These are phyloP conservation scores for Croton setiger DNA, from an alignment of 441 rosid genomes.

Conservation along the genomic window DNA sequence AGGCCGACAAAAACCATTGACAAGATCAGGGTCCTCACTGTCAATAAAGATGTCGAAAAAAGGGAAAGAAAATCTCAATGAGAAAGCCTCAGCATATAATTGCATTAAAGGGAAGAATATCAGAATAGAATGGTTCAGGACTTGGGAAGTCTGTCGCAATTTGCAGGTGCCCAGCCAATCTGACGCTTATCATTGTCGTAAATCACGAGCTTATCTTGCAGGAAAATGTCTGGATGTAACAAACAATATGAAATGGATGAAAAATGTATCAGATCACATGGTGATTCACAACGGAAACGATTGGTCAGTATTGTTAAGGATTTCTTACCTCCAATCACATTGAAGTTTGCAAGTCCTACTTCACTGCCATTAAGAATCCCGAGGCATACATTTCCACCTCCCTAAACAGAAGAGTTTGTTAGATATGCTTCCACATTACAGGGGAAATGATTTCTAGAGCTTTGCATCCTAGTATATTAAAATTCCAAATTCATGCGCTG, in stretches of 20 bases:
- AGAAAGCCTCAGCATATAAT: slow-evolving; percentile 16
- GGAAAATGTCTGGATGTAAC: slow-evolving; percentile 68
- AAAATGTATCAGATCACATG: no score
- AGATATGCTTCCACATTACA: slow-evolving; percentile 11
- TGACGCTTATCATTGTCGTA: slow-evolving; percentile 69
- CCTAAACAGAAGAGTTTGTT: not conserved
- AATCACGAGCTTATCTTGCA: slow-evolving; percentile 77
- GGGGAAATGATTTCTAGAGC: not conserved
- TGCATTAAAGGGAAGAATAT: slow-evolving; percentile 19
- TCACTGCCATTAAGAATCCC: slow-evolving; percentile 84
- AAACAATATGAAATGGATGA: no score
- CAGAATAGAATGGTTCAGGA: slow-evolving; percentile 36
- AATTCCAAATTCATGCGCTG: not conserved
- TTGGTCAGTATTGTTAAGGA: not conserved
- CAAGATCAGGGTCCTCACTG: slow-evolving; percentile 42
- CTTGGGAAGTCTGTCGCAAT: slow-evolving; percentile 63
- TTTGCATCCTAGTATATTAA: not conserved
- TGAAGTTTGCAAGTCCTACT: slow-evolving; percentile 57
- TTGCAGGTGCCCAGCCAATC: slow-evolving; percentile 64
- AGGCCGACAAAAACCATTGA: slow-evolving; percentile 36
- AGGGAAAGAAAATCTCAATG: slow-evolving; percentile 15
- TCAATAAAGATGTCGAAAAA: no score
- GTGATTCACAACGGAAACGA: no score
- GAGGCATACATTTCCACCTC: slow-evolving; percentile 36
- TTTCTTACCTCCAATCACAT: slow-evolving; percentile 72